Evolutionary conservation across 805 yeast genomes (phyloP).

Genomic region (Myxozyma geophila): DNA sequence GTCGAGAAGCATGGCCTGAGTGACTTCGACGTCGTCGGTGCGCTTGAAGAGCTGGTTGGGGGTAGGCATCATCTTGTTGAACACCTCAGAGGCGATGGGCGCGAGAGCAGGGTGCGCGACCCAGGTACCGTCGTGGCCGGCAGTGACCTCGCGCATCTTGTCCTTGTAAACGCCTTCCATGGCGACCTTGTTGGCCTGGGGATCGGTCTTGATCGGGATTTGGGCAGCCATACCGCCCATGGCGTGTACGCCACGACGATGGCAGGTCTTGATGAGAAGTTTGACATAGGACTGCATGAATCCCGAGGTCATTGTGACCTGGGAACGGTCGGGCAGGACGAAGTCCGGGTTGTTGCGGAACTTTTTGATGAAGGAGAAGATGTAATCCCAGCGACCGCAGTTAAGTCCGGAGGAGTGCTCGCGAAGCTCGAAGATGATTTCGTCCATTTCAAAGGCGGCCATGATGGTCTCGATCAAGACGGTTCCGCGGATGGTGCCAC

Average conservation of each 20-base stretch:
- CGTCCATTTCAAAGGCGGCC: constrained; percentile 79
- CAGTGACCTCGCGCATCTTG: constrained; percentile 66
- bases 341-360: constrained; percentile 65
- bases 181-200: constrained; percentile 62
- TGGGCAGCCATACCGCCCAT: constrained; percentile 84
- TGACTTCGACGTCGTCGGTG: constrained; percentile 54
- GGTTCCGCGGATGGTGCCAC: constrained; percentile 74
- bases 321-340: constrained; percentile 69
- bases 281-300: constrained; percentile 71
- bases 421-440: constrained; percentile 72
- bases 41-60: constrained; percentile 69
- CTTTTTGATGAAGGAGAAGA: constrained; percentile 69
- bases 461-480: constrained; percentile 73
- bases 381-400: constrained; percentile 81
- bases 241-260: constrained; percentile 73
- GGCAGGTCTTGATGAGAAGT: constrained; percentile 68
- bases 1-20: constrained; percentile 64
- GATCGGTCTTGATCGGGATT: constrained; percentile 71
- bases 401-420: constrained; percentile 73
- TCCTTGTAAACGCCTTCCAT: constrained; percentile 71
- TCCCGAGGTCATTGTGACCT: constrained; percentile 60
- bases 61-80: constrained; percentile 75
- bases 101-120: constrained; percentile 78
- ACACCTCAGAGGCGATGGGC: constrained; percentile 65
- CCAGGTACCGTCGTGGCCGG: constrained; percentile 80